phyloP scores from a whole-genome alignment of 2,329 filamentous ascomycete species.

The Fonsecaea pugnacius region DNA sequence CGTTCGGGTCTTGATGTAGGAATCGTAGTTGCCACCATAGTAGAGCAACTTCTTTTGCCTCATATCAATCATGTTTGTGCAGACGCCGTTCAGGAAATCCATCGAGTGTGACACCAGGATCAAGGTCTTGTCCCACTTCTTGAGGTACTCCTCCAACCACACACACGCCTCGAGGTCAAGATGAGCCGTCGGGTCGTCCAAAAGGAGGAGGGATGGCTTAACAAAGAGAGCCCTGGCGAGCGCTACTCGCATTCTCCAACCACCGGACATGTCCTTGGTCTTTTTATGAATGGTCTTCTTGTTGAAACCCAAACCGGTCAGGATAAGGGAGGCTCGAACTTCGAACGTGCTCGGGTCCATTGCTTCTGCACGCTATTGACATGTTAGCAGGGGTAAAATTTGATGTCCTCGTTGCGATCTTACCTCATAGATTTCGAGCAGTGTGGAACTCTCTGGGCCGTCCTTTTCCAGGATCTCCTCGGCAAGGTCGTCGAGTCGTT shows the following conservation, averaged over 20 bases:
- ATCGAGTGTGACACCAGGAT: conserved; percentile 96
- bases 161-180: conserved; percentile 99
- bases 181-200: conserved; percentile 98
- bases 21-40: conserved; percentile 99
- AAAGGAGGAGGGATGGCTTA: conserved; percentile 90
- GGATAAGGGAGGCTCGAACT: conserved; percentile 91
- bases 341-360: conserved; percentile 99
- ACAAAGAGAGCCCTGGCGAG: conserved; percentile 98
- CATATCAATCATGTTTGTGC: conserved; percentile 99
- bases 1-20: conserved; percentile 88
- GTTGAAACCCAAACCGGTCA: conserved; percentile 99
- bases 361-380: conserved; percentile 83
- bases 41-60: conserved; percentile 84
- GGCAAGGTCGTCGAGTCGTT: conserved; percentile 82
- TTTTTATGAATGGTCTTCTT: conserved; percentile 97
- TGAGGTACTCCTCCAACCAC: conserved; percentile 99
- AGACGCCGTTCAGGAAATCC: conserved; percentile 99
- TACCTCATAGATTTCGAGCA: conserved; percentile 96
- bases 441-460: conserved; percentile 84
- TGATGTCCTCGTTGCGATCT: conserved; percentile 43
- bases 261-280: conserved; percentile 99
- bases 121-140: conserved; percentile 98
- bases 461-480: conserved; percentile 90
- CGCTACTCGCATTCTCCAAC: conserved; percentile 99
- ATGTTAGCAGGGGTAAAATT: conserved; percentile 36